Base-by-base conservation (phyloP, 1,284 basidiomycete genomes). In the Ustilago vetiveriae region DNA sequence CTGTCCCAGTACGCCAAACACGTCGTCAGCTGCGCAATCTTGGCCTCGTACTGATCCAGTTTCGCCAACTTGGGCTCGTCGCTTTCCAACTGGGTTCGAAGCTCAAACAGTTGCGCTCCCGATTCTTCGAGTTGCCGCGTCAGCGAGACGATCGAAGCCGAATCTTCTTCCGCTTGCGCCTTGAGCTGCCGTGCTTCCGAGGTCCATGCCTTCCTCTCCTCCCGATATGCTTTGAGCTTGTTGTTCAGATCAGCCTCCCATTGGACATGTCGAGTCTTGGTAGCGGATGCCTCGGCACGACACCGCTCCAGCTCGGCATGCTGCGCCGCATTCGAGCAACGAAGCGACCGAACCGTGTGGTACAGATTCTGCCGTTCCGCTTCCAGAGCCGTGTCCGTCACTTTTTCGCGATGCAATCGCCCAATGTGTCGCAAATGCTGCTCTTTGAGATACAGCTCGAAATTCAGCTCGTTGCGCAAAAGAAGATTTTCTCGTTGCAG, bases 371-470 rank as follows among this genome's bases (percentile, higher is more conserved):
- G 80, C 4, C 75, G 73, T 39, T 82, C 79, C 2, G 79, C 80
- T 55, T 82, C 81, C 27, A 74, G 53, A 1, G 70, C 77, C 4
- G 78, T 77, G 24, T 71, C 72, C 2, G 69, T 58, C 24, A 82
- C 75, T 26, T 78, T 74, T 44, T 82, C 75, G 21, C 77, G 75
- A 54, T 82, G 81, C 17, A 82, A 56, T 6, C 70, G 66, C n/a
- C 81, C 81, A 43, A 82, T 81, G 47, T 82, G 80, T 4, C 72
- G 59, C 3, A 82, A 54, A 45, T 80, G 77, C 66, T 82, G 81
- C 39, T 79, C 79, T 48, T 81, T 80, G 62, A 82, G 75, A 40
- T 80, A 81, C 8, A 81, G 69, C 55, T 82, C 81, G 46, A 80
- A 76, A 33, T 78, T 78, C 49, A 81, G 72, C 50, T 82, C 76